Base-by-base conservation (phyloP, 176 grass and related monocot species). In the Themeda triandra region DNA sequence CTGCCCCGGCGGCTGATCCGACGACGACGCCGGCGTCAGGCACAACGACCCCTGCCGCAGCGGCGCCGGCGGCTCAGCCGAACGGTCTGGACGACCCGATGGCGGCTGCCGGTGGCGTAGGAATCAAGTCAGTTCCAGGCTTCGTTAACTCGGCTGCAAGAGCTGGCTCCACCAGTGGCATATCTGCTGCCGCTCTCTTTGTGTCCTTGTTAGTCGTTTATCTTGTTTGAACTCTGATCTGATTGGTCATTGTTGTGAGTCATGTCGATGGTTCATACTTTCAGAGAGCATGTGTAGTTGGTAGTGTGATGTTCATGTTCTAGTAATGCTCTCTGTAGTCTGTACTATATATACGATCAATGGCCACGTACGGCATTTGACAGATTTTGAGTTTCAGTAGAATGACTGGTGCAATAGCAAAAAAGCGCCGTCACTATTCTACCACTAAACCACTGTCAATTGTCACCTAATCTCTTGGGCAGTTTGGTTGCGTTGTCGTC, bases 1-100 rank as follows among this genome's bases (percentile, higher is more conserved):
- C 66, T 19, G 31, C 86, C 14, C 73, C 86, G n/a, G 15, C 86
- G 23, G 17, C 73, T 4, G 73, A 65, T 64, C 23, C 69, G 4
- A n/a, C 25, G 79, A 2, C 65, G 79, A 1, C 65, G 81, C 6
- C 81, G 27, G 35, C 35, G 4, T 40, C 79, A 44, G 80, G 80
- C 24, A 18, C 80, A 1, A 15, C 80, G 1, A 17, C 69, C 18
- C n/a, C 39, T 28, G 62, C 27, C 9, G 69, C 69, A 1, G 37
- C 69, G 13, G 39, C 59, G 59, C 39, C 81, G 81, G 39, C 21
- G 8, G 18, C 54, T 1, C 63, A 19, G 29, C 30, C 78, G 23
- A 10, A 31, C n/a, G 82, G 44, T 2, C 0, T 14, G 24, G 30
- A 11, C 29, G 59, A 66, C 71, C 23, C 59, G 19, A 27, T 69